Evolutionary conservation across 129 eudicot species (phyloP).

Genomic region (Lonicera japonica): DNA sequence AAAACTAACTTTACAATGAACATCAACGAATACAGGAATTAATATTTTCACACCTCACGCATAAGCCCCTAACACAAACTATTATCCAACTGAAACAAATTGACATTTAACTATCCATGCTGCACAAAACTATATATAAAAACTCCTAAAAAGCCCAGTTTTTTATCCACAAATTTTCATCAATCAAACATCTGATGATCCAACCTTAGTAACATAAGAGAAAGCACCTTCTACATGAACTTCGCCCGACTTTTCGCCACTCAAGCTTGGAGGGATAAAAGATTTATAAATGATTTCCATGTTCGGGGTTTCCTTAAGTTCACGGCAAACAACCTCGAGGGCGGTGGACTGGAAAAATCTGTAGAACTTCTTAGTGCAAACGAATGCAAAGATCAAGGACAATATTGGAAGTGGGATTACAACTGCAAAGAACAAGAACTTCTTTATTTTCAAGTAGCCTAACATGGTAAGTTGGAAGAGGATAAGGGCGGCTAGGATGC

Average conservation of each 20-base stretch:
- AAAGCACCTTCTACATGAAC: constrained; percentile 45
- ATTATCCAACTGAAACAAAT: background rate
- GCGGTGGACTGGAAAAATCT: constrained; percentile 60
- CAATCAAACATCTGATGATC: constrained; percentile 18
- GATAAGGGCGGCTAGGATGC: constrained; percentile 57
- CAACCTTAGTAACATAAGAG: constrained; percentile 28
- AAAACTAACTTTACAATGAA: too few species aligned
- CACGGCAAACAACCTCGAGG: constrained; percentile 51
- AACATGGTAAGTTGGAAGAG: constrained; percentile 74
- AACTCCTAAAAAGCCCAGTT: background rate
- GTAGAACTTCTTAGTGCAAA: constrained; percentile 58
- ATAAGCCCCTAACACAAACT: background rate
- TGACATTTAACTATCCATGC: background rate
- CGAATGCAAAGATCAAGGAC: constrained; percentile 48
- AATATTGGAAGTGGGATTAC: constrained; percentile 62
- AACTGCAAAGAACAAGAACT: constrained; percentile 36
- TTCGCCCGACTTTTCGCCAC: constrained; percentile 31
- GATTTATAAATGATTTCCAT: constrained; percentile 63
- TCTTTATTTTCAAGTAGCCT: constrained; percentile 58
- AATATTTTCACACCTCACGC: too few species aligned
- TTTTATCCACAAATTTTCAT: background rate
- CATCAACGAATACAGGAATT: too few species aligned
- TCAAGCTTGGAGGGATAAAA: constrained; percentile 59
- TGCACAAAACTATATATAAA: background rate
- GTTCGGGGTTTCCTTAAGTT: constrained; percentile 56